These are phyloP conservation scores for Triglochin maritima DNA, from an alignment of 106 monocot genomes.

Conservation along the genomic window DNA sequence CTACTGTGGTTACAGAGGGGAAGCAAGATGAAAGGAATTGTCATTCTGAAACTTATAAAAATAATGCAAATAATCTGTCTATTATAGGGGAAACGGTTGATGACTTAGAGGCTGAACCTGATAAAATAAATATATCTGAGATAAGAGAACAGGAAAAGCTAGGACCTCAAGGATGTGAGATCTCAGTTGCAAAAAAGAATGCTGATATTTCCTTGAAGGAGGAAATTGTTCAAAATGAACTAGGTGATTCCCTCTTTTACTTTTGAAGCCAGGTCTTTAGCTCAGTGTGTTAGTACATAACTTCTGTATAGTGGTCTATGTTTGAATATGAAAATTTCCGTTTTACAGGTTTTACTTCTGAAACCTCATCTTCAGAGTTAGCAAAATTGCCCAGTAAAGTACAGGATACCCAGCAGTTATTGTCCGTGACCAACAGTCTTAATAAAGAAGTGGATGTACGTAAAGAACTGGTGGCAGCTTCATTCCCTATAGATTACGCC, in stretches of 20 bases:
- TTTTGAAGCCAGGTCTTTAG: background rate
- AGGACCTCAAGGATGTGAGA: background rate
- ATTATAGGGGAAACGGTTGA: too few relatives aligned
- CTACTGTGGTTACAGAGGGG: constrained; percentile 7
- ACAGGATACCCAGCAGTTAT: background rate
- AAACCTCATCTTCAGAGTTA: too few relatives aligned
- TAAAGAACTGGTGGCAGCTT: background rate
- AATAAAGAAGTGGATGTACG: background rate
- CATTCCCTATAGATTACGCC: constrained; percentile 3
- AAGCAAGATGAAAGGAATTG: constrained; percentile 9
- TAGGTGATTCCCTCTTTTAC: background rate
- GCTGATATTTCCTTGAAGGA: background rate
- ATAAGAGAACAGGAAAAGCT: background rate
- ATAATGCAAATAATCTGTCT: background rate
- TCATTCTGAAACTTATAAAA: constrained; percentile 2
- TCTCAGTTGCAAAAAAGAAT: background rate
- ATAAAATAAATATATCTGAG: constrained; percentile 7
- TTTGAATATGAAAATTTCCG: too few relatives aligned
- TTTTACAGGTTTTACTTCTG: too few relatives aligned
- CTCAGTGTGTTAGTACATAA: too few relatives aligned
- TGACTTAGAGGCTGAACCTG: background rate
- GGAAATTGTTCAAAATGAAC: constrained; percentile 1
- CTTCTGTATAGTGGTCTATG: too few relatives aligned
- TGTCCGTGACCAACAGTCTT: background rate
- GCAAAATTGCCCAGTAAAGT: background rate